phyloP scores from a whole-genome alignment of 1,139 yeast genomes.

The Hyphopichia wangnamkhiaoensis region DNA sequence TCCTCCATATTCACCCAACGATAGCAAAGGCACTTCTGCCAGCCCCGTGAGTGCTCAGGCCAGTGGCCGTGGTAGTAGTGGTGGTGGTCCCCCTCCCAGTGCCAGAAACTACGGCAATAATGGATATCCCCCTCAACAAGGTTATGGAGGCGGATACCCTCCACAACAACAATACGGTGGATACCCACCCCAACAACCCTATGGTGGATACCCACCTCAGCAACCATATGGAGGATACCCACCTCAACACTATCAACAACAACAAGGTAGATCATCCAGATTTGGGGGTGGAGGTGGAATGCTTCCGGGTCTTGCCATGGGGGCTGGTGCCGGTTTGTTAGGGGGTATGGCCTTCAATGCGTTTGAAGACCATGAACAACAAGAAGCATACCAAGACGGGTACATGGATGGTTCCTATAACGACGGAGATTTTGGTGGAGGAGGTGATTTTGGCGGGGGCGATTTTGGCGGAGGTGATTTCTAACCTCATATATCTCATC shows the following conservation, averaged over 20 bases:
- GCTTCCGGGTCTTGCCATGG: constrained; percentile 54
- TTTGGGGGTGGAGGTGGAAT: constrained; percentile 23
- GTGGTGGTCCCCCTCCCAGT: constrained; percentile 5
- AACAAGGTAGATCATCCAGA: constrained; percentile 15
- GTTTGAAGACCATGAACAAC: constrained; percentile 25
- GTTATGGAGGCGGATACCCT: constrained; percentile 14
- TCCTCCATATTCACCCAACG: constrained; percentile 36
- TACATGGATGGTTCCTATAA: constrained; percentile 13
- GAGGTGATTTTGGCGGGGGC: constrained; percentile 29
- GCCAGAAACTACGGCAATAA: constrained; percentile 15
- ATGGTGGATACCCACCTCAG: constrained; percentile 17
- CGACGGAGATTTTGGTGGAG: constrained; percentile 22
- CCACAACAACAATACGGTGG: constrained; percentile 18
- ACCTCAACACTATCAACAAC: constrained; percentile 11
- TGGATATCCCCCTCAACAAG: constrained; percentile 20
- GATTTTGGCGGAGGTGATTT: constrained; percentile 22
- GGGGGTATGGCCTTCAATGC: constrained; percentile 62
- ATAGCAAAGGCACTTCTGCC: constrained; percentile 4
- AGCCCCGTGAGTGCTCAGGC: neutral
- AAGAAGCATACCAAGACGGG: constrained; percentile 33
- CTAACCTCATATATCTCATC: constrained; percentile 7
- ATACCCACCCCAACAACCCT: constrained; percentile 22
- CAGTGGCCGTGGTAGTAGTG: constrained; percentile 10
- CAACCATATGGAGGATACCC: constrained; percentile 14
- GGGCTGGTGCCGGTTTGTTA: constrained; percentile 78